Conservation (phyloP, 164 flowering plant species). For the Nelumbo lutea region DNA sequence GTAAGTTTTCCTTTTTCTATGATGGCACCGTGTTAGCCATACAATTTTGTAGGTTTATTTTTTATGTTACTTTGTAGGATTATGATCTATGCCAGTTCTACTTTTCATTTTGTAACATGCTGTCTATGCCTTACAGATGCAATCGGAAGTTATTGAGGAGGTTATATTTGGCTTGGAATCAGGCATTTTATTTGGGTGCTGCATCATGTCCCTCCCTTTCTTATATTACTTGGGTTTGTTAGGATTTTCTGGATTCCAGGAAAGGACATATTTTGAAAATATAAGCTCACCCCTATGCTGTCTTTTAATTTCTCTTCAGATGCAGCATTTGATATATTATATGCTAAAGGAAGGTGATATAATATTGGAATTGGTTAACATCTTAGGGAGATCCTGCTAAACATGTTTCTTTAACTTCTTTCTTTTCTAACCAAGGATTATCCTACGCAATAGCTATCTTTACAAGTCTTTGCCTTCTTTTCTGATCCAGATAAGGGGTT, state of each 20-base stretch:
- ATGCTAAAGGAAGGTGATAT: too few relatives aligned
- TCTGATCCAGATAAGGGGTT: too few relatives aligned
- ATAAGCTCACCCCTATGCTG: too few relatives aligned
- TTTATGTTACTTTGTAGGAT: background rate
- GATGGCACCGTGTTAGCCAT: background rate
- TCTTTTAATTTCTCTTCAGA: too few relatives aligned
- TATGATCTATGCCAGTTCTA: background rate
- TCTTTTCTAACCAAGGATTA: too few relatives aligned
- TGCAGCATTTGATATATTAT: too few relatives aligned
- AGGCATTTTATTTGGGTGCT: conserved; percentile 93
- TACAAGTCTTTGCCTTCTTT: too few relatives aligned
- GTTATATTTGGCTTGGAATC: conserved; percentile 95
- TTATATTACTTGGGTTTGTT: background rate
- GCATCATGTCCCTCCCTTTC: conserved; percentile 1
- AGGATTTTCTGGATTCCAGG: background rate
- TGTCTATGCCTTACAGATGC: conserved; percentile 53
- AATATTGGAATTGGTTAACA: too few relatives aligned
- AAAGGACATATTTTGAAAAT: background rate
- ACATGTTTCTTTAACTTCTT: too few relatives aligned
- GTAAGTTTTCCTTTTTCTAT: conserved; percentile 28
- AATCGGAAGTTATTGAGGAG: conserved; percentile 93
- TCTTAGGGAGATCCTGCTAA: too few relatives aligned
- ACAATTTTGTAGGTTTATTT: background rate
- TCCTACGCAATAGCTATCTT: too few relatives aligned
- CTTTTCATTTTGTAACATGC: conserved; percentile 1